Conservation (phyloP, 176 grass and related monocot genomes). For the Areca catechu region DNA sequence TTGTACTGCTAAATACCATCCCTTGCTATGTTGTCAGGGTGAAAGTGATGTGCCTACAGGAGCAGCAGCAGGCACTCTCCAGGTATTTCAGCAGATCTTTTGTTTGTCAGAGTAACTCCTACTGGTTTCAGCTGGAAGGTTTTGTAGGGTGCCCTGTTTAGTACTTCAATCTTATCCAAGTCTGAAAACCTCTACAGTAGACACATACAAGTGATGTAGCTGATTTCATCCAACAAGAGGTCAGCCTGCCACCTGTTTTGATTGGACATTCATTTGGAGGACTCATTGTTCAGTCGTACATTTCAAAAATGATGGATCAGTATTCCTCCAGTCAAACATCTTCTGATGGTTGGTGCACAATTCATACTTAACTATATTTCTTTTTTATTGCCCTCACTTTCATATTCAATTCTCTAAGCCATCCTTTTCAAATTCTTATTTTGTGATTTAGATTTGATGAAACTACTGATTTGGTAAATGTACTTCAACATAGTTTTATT, state of each 20-base stretch:
- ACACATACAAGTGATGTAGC: constrained; percentile 62
- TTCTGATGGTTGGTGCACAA: not conserved
- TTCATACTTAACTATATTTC: not conserved
- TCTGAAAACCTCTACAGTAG: constrained; percentile 66
- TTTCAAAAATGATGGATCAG: constrained; percentile 48
- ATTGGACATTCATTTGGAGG: constrained; percentile 95
- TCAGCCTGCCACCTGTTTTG: constrained; percentile 42
- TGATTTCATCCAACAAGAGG: constrained; percentile 71
- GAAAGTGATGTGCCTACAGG: constrained; percentile 58
- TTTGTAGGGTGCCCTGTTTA: no score
- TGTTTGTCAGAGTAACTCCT: not conserved
- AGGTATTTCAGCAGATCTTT: constrained; percentile 38
- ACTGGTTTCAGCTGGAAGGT: no score
- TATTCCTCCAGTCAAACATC: constrained; percentile 10
- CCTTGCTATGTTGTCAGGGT: constrained; percentile 40
- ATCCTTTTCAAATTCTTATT: no score
- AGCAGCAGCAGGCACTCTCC: constrained; percentile 50
- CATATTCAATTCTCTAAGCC: no score
- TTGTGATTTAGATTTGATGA: no score
- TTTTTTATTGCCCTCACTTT: not conserved
- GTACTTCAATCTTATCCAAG: constrained; percentile 17
- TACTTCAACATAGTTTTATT: not conserved
- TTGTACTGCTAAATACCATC: not conserved
- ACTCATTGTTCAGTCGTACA: constrained; percentile 84
- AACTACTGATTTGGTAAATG: no score